Evolutionary conservation across 768 basidiomycete genomes (phyloP).

Genomic region (Lentinula guzmanii): DNA sequence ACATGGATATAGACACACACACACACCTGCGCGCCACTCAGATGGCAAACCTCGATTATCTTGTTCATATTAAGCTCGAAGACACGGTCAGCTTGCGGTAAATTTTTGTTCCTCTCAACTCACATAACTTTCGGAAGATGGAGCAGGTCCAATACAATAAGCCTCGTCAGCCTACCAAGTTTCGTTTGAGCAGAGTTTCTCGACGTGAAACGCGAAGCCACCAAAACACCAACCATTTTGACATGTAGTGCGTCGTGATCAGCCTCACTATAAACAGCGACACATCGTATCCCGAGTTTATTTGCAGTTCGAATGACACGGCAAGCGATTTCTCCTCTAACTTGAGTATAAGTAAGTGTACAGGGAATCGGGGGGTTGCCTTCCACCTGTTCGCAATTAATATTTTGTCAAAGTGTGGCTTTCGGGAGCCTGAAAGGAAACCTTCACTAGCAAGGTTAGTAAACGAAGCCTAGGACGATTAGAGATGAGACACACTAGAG

Average conservation of each 20-base stretch:
- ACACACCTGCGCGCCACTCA: constrained; percentile 76
- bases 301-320: constrained; percentile 88
- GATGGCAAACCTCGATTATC: constrained; percentile 77
- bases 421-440: neutral
- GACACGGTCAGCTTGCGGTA: neutral
- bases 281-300: constrained; percentile 85
- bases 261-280: constrained; percentile 88
- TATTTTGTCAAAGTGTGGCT: constrained; percentile 82
- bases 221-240: constrained; percentile 52
- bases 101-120: constrained; percentile 21
- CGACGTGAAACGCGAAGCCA: neutral
- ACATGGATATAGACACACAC: neutral
- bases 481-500: neutral
- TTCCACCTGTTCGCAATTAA: constrained; percentile 82
- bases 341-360: neutral
- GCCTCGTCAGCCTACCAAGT: constrained; percentile 67
- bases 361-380: neutral
- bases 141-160: constrained; percentile 91
- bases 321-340: constrained; percentile 92
- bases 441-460: neutral
- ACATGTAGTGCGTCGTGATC: constrained; percentile 83
- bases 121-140: constrained; percentile 85
- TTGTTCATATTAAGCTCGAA: constrained; percentile 77
- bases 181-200: neutral
- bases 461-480: neutral